Percentiles rank a stretch among this genome's conserved stretches.
These are phyloP conservation scores for Lipomyces kockii DNA, from an alignment of 805 yeast species.

Conservation along the genomic window DNA sequence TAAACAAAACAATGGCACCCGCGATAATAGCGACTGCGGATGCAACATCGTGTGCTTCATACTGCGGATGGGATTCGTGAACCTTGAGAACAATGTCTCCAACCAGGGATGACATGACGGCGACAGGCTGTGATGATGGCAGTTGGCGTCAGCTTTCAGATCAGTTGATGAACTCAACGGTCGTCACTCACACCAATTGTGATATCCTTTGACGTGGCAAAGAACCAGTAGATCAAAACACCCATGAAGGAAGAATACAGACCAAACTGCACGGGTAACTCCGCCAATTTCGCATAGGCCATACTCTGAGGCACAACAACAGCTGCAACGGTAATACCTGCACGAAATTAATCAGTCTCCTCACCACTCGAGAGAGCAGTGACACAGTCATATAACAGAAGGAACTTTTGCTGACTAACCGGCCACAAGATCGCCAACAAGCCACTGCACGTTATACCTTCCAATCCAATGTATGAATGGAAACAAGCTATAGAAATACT, in stretches of 20 bases:
- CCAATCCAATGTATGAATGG: not conserved
- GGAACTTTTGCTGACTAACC: not conserved
- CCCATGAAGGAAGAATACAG: constrained; percentile 1
- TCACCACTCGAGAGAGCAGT: not conserved
- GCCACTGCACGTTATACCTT: not conserved
- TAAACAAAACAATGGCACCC: not conserved
- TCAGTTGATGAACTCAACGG: not conserved
- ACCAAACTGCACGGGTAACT: not conserved
- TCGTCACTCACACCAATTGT: not conserved
- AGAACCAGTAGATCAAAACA: not conserved
- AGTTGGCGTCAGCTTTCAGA: not conserved
- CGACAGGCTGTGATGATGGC: not conserved
- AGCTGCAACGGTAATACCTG: not conserved
- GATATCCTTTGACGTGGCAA: not conserved
- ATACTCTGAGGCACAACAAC: constrained; percentile 2
- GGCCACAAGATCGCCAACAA: not conserved
- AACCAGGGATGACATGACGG: not conserved
- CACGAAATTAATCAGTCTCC: not conserved
- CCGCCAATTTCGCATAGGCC: not conserved
- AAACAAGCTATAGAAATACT: not conserved
- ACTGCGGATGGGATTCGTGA: not conserved
- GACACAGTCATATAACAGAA: not conserved
- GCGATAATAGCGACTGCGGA: not conserved
- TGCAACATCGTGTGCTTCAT: not conserved
- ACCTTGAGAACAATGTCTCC: not conserved